These are phyloP conservation scores for Avena atlantica DNA, from an alignment of 176 grass and related monocot species.

Conservation along the genomic window DNA sequence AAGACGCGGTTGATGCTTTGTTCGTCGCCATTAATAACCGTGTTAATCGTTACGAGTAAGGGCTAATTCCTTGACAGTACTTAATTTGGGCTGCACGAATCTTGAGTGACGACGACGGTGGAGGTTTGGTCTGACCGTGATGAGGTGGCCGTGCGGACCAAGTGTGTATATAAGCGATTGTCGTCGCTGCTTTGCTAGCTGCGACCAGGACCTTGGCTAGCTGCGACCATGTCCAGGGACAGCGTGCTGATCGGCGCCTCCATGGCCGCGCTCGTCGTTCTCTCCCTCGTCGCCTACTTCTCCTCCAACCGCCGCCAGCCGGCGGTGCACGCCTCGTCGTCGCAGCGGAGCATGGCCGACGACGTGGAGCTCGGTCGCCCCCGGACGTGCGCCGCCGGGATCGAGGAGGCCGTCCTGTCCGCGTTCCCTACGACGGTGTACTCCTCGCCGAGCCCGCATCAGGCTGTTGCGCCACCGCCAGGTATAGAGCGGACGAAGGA, in stretches of 20 bases:
- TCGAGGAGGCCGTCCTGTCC: conserved; percentile 44
- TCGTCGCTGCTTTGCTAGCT: not conserved
- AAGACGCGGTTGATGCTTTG: not conserved
- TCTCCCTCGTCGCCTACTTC: conserved; percentile 28
- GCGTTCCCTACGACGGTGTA: conserved; percentile 45
- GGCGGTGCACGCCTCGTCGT: not conserved
- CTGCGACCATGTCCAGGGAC: conserved; percentile 10
- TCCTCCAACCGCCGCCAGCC: conserved; percentile 1
- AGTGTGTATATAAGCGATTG: not conserved
- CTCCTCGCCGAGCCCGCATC: not conserved
- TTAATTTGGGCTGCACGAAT: not conserved
- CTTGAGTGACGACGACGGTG: not conserved
- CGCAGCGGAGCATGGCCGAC: not conserved
- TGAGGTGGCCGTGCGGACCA: not conserved
- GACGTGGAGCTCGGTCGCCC: not conserved
- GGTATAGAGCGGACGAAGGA: not conserved
- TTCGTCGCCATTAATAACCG: not conserved
- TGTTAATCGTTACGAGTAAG: not conserved
- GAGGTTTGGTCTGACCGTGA: not conserved
- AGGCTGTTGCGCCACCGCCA: not conserved
- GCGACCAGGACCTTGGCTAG: not conserved
- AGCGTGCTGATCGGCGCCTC: conserved; percentile 7
- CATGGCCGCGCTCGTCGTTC: not conserved
- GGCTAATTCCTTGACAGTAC: not conserved
- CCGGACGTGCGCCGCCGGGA: not conserved